A percentile compares a stretch with the other conserved stretches of the same genome.
Evolutionary conservation across 257 asterid species (phyloP).

Genomic region (Linaria vulgaris): DNA sequence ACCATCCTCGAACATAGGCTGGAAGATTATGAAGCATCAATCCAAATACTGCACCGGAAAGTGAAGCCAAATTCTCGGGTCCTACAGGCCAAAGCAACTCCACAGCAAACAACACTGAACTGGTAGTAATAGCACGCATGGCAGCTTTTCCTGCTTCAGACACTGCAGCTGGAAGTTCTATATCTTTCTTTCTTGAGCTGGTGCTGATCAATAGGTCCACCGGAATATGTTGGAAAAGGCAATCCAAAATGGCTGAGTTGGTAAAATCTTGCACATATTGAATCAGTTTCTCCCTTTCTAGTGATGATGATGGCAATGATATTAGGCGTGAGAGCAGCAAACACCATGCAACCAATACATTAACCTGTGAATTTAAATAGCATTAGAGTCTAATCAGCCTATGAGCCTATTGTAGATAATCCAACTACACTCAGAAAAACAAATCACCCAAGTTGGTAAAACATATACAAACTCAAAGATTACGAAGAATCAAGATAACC

Average conservation of each 20-base stretch:
- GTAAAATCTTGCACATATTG: conserved; percentile 81
- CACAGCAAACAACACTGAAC: conserved; percentile 58
- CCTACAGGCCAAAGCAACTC: conserved; percentile 81
- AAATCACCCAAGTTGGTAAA: neutral
- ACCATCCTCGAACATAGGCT: conserved; percentile 97
- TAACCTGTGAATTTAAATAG: conserved; percentile 53
- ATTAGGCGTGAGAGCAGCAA: conserved; percentile 71
- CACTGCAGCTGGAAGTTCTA: conserved; percentile 54
- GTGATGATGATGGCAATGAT: conserved; percentile 82
- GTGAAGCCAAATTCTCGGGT: conserved; percentile 71
- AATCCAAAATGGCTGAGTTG: conserved; percentile 69
- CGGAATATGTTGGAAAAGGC: conserved; percentile 85
- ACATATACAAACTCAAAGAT: neutral
- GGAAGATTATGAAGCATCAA: conserved; percentile 93
- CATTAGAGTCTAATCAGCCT: conserved; percentile 19
- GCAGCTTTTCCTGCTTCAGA: conserved; percentile 81
- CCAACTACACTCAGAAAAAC: conserved; percentile 14
- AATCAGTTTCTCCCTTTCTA: conserved; percentile 69
- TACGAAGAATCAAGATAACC: neutral
- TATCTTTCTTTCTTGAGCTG: conserved; percentile 69
- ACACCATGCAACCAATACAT: conserved; percentile 80
- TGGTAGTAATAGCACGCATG: conserved; percentile 57
- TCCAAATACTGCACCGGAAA: conserved; percentile 87
- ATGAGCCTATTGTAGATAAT: conserved; percentile 6
- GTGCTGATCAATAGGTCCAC: conserved; percentile 58